A percentile compares a stretch with the other conserved stretches of the same genome.
Evolutionary conservation across 768 basidiomycete species (phyloP).

Genomic region (Trichaptum fuscoviolaceum): DNA sequence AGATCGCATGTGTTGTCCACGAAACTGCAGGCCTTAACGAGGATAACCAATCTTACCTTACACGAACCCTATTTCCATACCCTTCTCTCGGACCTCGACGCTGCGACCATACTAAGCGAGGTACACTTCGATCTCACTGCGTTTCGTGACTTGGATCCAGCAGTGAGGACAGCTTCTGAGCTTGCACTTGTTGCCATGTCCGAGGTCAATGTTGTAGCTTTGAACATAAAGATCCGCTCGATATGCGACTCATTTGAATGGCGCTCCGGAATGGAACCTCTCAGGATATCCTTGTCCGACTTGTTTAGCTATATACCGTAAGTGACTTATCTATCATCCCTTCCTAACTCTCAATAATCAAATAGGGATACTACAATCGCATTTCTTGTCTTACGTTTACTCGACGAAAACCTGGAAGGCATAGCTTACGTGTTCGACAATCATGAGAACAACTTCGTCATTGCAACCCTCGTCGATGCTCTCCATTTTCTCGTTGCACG

Average conservation of each 20-base stretch:
- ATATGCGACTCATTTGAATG: not conserved
- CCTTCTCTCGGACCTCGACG: not conserved
- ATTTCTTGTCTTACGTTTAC: not conserved
- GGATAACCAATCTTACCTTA: not conserved
- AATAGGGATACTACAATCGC: not conserved
- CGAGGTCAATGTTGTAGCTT: not conserved
- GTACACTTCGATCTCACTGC: not conserved
- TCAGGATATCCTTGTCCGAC: not conserved
- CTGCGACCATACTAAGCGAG: not conserved
- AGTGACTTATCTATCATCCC: not conserved
- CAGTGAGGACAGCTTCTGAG: not conserved
- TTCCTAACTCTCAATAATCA: no score
- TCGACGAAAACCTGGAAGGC: not conserved
- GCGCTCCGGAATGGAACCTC: not conserved
- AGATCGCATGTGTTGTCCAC: not conserved
- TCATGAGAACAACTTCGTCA: not conserved
- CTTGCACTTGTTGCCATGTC: not conserved
- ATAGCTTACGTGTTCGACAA: not conserved
- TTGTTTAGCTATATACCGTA: not conserved
- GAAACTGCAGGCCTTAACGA: not conserved
- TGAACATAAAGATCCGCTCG: not conserved
- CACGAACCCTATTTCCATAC: not conserved
- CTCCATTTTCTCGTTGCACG: not conserved
- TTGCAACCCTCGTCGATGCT: not conserved
- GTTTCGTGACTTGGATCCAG: not conserved